Base-by-base conservation (phyloP, 768 basidiomycete species). In the Leccinum longicurvipes region DNA sequence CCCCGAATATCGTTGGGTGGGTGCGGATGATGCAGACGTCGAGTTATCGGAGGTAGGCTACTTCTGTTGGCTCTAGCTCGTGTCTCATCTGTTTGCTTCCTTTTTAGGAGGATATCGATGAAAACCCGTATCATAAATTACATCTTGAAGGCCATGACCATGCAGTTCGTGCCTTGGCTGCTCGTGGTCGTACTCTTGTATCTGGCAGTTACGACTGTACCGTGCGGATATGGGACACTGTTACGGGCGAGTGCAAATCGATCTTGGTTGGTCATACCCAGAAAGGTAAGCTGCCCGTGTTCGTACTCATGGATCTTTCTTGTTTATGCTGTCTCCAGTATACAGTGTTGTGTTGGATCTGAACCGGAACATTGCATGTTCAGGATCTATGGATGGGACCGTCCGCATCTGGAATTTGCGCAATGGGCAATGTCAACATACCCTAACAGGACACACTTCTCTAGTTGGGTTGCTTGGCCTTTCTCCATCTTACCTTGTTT, bases 371-470 rank as follows among this genome's bases (percentile, higher is more conserved):
- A 91, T 94, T 68, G 93, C 93, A 25, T 94, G 92, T 61, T 98
- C 97, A 2, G 96, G 96, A 8, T 98, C 95, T 4, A 96, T 98
- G 95, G 96, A 98, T 71, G 91, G 93, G 46, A 95, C 93, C 2
- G 95, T 98, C 59, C 91, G 92, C 48, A 84, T 99, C 32, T 99
- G 96, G 96, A 88, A 90, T 63, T 77, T 96, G 32, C 81, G 79
- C 50, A 92, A 81, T 2, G 96, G 96, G 0, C 79, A 86, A 65
- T 91, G 87, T 56, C 79, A 86, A 29, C 85, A 91, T 65, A 85
- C 85, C 3, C 78, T 98, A 23, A 85, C 86, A 5, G 96, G 96
- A 0, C 96, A 99, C 66, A 93, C 91, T 0, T 96, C 93, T 3
- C 84, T 99, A 48, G 96, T 99, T 42, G 97, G 97, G 10, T 79